A percentile compares a stretch with the other conserved stretches of the same genome.
Conservation (phyloP, 2,329 filamentous ascomycete genomes). For the Trichoderma sp. region DNA sequence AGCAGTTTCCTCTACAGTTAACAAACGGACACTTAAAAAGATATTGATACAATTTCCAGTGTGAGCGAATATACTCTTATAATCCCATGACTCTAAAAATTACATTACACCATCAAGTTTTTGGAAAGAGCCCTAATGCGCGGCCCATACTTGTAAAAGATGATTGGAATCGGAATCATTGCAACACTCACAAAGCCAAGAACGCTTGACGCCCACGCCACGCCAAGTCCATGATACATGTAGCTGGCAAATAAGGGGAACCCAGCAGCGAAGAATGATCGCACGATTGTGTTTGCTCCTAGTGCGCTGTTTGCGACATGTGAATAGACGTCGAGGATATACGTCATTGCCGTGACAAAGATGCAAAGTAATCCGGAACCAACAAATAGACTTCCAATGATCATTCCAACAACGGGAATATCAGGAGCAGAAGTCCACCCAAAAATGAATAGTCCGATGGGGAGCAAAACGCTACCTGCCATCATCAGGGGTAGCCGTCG, state of each 20-base stretch:
- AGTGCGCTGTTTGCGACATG: slow-evolving; percentile 33
- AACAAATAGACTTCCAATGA: slow-evolving; percentile 17
- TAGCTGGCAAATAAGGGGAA: slow-evolving; percentile 20
- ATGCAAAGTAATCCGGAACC: background rate
- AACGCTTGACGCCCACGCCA: slow-evolving; percentile 23
- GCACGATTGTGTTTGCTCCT: slow-evolving; percentile 33
- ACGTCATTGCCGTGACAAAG: slow-evolving; percentile 41
- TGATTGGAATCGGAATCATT: slow-evolving; percentile 21
- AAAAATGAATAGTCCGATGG: slow-evolving; percentile 11
- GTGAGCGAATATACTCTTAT: background rate
- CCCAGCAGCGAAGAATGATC: slow-evolving; percentile 61
- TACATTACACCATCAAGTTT: slow-evolving; percentile 4
- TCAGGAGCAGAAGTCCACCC: slow-evolving; percentile 8
- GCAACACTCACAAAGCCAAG: slow-evolving; percentile 18
- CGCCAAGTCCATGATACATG: slow-evolving; percentile 22
- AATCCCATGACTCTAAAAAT: background rate
- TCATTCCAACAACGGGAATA: slow-evolving; percentile 34
- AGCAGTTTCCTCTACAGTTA: background rate
- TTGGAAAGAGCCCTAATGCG: slow-evolving; percentile 6
- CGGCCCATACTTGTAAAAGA: slow-evolving; percentile 22
- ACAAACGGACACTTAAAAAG: background rate
- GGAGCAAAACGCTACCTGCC: slow-evolving; percentile 10
- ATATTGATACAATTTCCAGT: background rate
- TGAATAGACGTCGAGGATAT: slow-evolving; percentile 34
- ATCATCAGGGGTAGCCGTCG: slow-evolving; percentile 12